Evolutionary conservation across 768 basidiomycete species (phyloP).

Genomic region (Russula ochroleuca): DNA sequence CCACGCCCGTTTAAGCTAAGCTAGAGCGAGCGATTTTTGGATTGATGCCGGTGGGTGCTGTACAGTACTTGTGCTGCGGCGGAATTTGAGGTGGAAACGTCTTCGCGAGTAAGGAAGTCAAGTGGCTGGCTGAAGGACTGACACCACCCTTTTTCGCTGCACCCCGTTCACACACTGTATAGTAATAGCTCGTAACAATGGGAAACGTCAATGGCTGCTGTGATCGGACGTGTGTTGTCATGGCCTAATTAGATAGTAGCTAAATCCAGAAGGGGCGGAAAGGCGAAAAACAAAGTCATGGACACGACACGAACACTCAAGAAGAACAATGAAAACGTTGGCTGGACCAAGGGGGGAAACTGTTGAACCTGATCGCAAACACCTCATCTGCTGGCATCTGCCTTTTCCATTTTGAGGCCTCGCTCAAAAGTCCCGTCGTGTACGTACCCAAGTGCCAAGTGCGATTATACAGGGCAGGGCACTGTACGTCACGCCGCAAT

Average conservation of each 20-base stretch:
- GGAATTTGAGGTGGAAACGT: background rate
- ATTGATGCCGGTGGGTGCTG: background rate
- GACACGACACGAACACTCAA: background rate
- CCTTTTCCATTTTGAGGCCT: background rate
- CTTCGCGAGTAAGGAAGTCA: background rate
- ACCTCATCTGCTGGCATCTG: background rate
- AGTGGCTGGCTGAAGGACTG: background rate
- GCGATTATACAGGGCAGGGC: background rate
- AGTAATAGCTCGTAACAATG: background rate
- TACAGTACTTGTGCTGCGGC: background rate
- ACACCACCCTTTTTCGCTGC: background rate
- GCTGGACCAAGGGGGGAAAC: background rate
- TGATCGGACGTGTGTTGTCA: slow-evolving; percentile 4
- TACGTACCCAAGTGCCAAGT: background rate
- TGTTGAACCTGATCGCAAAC: background rate
- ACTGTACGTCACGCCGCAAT: background rate
- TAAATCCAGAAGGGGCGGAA: background rate
- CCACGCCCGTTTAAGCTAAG: background rate
- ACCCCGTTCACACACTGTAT: background rate
- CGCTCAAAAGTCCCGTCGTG: background rate
- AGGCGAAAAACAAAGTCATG: background rate
- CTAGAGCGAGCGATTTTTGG: background rate
- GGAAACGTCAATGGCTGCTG: background rate
- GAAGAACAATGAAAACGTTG: background rate
- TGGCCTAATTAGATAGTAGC: background rate